A percentile compares a stretch with the other conserved stretches of the same genome.
Evolutionary conservation across 2,329 filamentous ascomycete species (phyloP).

Genomic region (Colletotrichum costaricense): DNA sequence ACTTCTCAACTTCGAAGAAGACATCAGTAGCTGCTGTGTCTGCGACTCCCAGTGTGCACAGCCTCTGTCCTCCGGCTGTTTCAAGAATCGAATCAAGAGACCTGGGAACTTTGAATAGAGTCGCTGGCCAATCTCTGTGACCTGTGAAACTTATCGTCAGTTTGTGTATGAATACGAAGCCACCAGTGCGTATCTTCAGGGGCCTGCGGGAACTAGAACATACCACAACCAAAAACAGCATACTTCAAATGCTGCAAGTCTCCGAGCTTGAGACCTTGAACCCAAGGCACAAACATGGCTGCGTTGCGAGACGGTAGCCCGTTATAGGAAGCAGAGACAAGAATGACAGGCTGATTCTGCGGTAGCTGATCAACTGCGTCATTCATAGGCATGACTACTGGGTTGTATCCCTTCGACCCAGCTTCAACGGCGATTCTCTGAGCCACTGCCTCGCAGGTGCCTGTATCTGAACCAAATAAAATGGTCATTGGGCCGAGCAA

Average conservation of each 20-base stretch:
- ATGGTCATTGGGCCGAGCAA: too few relatives aligned
- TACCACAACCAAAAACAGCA: conserved; percentile 73
- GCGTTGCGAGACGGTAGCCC: conserved; percentile 78
- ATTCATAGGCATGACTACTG: conserved; percentile 64
- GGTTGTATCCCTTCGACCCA: conserved; percentile 63
- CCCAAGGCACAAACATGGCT: conserved; percentile 71
- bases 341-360: conserved; percentile 65
- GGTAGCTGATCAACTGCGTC: conserved; percentile 66
- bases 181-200: conserved; percentile 63
- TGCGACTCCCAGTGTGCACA: not conserved
- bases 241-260: conserved; percentile 61
- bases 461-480: too few relatives aligned
- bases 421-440: conserved; percentile 68
- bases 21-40: conserved; percentile 49
- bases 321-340: conserved; percentile 76
- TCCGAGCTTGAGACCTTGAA: conserved; percentile 55
- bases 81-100: not conserved
- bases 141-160: conserved; percentile 53
- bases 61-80: not conserved
- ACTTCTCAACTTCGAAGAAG: conserved; percentile 58
- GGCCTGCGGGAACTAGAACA: too few relatives aligned
- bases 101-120: too few relatives aligned
- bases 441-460: conserved; percentile 59
- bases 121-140: too few relatives aligned
- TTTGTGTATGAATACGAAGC: conserved; percentile 71